Evolutionary conservation across 2,329 filamentous ascomycete genomes (phyloP).

Genomic region (Cucurbitaria berberidis): DNA sequence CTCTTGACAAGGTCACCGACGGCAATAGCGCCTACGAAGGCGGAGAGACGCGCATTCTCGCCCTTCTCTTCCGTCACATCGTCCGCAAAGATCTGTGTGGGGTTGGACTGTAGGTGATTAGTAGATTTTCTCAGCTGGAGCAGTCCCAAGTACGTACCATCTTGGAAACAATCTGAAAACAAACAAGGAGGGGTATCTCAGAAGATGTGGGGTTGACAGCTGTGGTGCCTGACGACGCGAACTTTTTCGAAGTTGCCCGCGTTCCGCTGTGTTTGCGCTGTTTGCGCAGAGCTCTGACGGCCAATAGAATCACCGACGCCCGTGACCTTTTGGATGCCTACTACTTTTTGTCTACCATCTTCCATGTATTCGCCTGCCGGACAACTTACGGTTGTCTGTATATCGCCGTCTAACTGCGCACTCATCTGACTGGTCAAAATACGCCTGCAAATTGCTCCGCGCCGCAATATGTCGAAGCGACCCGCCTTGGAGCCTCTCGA

Average conservation of each 20-base stretch:
- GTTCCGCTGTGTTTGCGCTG: slow-evolving; percentile 34
- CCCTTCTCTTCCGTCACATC: slow-evolving; percentile 98
- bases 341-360: slow-evolving; percentile 10
- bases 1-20: slow-evolving; percentile 98
- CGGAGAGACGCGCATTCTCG: slow-evolving; percentile 97
- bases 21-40: slow-evolving; percentile 97
- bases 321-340: slow-evolving; percentile 28
- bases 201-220: slow-evolving; percentile 33
- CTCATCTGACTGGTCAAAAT: background rate
- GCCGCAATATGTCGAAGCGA: slow-evolving; percentile 54
- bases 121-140: background rate
- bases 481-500: slow-evolving; percentile 55
- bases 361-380: background rate
- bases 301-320: slow-evolving; percentile 24
- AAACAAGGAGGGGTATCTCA: slow-evolving; percentile 40
- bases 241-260: slow-evolving; percentile 42
- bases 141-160: slow-evolving; percentile 35
- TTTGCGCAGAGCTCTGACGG: slow-evolving; percentile 25
- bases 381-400: background rate
- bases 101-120: slow-evolving; percentile 61
- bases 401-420: background rate
- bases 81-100: slow-evolving; percentile 97
- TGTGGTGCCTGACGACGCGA: slow-evolving; percentile 43
- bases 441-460: background rate
- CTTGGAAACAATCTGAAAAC: slow-evolving; percentile 26